Evolutionary conservation across 371 early-diverging fungal genomes (phyloP), one percentile per base, ranked within the genome.

Genomic region (Amoeboaphelidium occidentale): DNA sequence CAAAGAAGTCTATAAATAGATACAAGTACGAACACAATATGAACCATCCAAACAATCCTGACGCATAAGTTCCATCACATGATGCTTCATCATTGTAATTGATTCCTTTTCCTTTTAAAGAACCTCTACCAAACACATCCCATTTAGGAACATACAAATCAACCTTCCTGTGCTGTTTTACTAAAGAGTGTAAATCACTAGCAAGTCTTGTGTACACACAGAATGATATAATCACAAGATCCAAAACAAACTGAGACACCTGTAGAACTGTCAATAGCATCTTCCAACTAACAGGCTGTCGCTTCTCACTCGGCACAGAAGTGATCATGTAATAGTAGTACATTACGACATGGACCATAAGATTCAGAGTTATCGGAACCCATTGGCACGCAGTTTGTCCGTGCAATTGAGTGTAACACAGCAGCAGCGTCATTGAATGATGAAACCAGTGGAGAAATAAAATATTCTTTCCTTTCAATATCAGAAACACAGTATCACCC

Each of bases 401-500:
- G 13, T 46, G 47, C 3, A 46, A 20, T 26, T 46, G 22, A 46
- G 24, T 22, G 4, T 23, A 25, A 26, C 47, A 46, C 14, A 46
- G 47, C 26, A 46, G 26, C 24, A 46, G 13, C 3, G 47, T 46
- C 47, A 25, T 46, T 12, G 22, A 12, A 26, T 46, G 47, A 46
- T 46, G 47, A 26, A 22, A 46, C 14, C 14, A 14, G 24, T 46
- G 47, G 3, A 46, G 20, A 20, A 46, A 46, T 14, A 12, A 10
- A 2, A 79, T 70, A 52, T 66, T 63, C 67, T 79, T 80, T 65
- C 75, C 74, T 58, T 70, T 75, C 46, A 75, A 62, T 12, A 78
- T 76, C 42, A 81, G 63, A 60, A 81, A 75, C 25, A 74, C 58
- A 28, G 81, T 81, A 57, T 81, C 81, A 50, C 68, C 51, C 23